phyloP scores from a whole-genome alignment of 2,329 filamentous ascomycete species.

The Cyphellophora europaea region DNA sequence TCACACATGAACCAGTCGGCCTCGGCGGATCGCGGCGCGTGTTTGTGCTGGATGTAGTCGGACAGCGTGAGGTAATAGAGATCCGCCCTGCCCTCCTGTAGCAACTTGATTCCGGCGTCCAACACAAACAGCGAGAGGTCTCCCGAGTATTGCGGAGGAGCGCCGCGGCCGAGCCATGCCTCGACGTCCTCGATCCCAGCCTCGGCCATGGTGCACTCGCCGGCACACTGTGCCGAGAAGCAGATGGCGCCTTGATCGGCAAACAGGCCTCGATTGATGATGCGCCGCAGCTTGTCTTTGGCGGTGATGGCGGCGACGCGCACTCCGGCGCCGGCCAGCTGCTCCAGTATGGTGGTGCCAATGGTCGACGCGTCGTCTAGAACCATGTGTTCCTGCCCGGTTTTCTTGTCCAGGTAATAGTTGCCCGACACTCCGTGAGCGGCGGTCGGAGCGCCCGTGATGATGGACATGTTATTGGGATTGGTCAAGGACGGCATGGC shows the following conservation, averaged over 20 bases:
- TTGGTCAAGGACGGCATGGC: constrained; percentile 38
- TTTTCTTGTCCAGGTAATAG: constrained; percentile 32
- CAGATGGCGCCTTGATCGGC: constrained; percentile 23
- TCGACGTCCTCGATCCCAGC: constrained; percentile 28
- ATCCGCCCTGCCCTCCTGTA: constrained; percentile 30
- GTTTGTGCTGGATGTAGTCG: constrained; percentile 37
- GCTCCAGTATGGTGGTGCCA: constrained; percentile 32
- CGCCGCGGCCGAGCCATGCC: constrained; percentile 26
- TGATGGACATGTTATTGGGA: constrained; percentile 37
- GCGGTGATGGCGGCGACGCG: constrained; percentile 35
- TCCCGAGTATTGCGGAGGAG: constrained; percentile 33
- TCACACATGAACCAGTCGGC: constrained; percentile 29
- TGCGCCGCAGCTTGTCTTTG: constrained; percentile 35
- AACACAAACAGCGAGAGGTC: constrained; percentile 36
- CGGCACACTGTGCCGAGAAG: constrained; percentile 29
- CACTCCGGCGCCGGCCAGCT: constrained; percentile 29
- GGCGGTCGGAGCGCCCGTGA: constrained; percentile 31
- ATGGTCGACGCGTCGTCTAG: constrained; percentile 30
- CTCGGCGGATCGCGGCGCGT: constrained; percentile 27
- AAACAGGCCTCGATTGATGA: constrained; percentile 28
- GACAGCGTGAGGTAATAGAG: constrained; percentile 36
- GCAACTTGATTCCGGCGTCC: constrained; percentile 33
- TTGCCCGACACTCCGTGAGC: constrained; percentile 36
- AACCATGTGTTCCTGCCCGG: constrained; percentile 32
- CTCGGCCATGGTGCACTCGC: constrained; percentile 22